These are phyloP conservation scores for Erigeron canadensis DNA, from an alignment of 129 eudicot genomes.

Conservation along the genomic window DNA sequence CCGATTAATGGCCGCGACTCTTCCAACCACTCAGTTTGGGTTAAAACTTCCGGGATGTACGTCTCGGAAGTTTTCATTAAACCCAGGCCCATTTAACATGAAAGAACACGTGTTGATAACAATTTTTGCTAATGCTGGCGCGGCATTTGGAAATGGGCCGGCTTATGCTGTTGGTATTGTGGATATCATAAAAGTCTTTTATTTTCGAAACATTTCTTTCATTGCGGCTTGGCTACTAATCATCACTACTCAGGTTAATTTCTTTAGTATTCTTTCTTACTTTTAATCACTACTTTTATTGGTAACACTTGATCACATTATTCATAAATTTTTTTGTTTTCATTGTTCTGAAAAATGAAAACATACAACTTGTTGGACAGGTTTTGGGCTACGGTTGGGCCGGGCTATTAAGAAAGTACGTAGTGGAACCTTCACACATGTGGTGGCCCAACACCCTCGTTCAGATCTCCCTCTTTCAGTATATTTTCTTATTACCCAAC, in stretches of 20 bases:
- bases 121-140: slow-evolving; percentile 82
- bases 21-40: slow-evolving; percentile 44
- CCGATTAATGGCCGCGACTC: slow-evolving; percentile 57
- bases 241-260: slow-evolving; percentile 68
- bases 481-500: neutral
- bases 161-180: slow-evolving; percentile 87
- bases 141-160: slow-evolving; percentile 69
- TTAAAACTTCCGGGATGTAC: slow-evolving; percentile 39
- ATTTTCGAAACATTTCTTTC: slow-evolving; percentile 49
- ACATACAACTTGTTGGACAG: slow-evolving; percentile 25
- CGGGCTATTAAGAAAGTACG: slow-evolving; percentile 74
- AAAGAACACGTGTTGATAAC: slow-evolving; percentile 83
- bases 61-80: slow-evolving; percentile 49
- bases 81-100: slow-evolving; percentile 91
- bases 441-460: slow-evolving; percentile 91
- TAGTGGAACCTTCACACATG: slow-evolving; percentile 87
- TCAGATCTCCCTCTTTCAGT: slow-evolving; percentile 80
- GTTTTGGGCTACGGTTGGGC: slow-evolving; percentile 94
- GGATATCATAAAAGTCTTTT: slow-evolving; percentile 61
- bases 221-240: slow-evolving; percentile 73
- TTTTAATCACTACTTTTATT: too few relatives aligned
- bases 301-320: too few relatives aligned
- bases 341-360: too few relatives aligned
- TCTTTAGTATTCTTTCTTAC: too few relatives aligned
- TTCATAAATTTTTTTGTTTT: too few relatives aligned